Evolutionary conservation across 257 asterid species (phyloP).

Genomic region (Solanum piurae): DNA sequence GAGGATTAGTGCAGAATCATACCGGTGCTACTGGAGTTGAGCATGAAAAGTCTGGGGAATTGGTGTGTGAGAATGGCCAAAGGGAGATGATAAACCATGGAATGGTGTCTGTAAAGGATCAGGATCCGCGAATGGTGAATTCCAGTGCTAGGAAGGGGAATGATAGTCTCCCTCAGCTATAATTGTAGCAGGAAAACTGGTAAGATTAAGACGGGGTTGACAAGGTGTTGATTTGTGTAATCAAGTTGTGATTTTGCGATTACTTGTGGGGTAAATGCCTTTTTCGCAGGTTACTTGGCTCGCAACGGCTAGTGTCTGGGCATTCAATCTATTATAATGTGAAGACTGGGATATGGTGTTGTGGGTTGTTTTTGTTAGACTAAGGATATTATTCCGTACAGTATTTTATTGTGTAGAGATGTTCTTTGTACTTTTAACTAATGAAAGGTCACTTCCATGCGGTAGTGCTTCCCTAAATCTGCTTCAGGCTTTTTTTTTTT

Average conservation of each 20-base stretch:
- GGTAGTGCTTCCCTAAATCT: background rate
- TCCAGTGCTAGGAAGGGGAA: slow-evolving; percentile 8
- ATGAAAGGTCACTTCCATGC: background rate
- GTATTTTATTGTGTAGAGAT: background rate
- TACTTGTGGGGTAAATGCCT: background rate
- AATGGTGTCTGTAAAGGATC: slow-evolving; percentile 9
- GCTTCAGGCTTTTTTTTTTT: background rate
- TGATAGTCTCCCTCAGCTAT: slow-evolving; percentile 2
- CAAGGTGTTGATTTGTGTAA: background rate
- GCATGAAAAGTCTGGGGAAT: slow-evolving; percentile 2
- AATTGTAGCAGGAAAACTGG: slow-evolving; percentile 6
- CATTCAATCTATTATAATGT: background rate
- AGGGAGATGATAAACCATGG: slow-evolving; percentile 16
- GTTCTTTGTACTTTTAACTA: background rate
- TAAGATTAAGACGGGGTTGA: background rate
- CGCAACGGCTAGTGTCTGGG: background rate
- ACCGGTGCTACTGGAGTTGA: background rate
- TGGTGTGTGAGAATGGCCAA: slow-evolving; percentile 4
- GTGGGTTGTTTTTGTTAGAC: background rate
- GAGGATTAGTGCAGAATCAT: slow-evolving; percentile 1
- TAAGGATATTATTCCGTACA: background rate
- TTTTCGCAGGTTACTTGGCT: background rate
- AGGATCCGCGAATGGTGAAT: slow-evolving; percentile 11
- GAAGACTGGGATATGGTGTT: background rate
- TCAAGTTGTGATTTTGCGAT: background rate